phyloP scores from a whole-genome alignment of 2,329 filamentous ascomycete species.

The Nemania sp. region DNA sequence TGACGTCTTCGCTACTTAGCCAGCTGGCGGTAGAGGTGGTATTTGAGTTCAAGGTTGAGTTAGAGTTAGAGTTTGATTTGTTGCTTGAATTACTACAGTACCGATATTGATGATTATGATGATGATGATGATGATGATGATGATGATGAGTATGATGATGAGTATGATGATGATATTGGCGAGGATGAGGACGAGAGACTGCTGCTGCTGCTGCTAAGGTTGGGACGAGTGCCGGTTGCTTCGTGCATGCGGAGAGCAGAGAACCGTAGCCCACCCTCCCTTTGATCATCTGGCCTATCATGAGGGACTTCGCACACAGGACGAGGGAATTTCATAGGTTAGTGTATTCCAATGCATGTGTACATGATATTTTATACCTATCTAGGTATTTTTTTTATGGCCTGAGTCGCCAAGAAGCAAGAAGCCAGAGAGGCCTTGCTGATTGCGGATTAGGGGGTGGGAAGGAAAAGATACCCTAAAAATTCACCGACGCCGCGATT shows the following conservation, averaged over 20 bases:
- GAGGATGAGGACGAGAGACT: not conserved
- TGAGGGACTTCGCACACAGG: conserved; percentile 13
- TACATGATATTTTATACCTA: not conserved
- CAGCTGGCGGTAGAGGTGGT: not conserved
- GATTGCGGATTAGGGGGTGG: conserved; percentile 23
- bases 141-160: not conserved
- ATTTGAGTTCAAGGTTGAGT: not conserved
- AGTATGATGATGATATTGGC: not conserved
- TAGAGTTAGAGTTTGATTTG: conserved; percentile 4
- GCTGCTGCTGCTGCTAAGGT: not conserved
- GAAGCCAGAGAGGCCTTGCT: conserved; percentile 6
- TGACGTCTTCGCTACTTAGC: conserved; percentile 20
- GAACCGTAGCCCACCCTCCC: conserved; percentile 31
- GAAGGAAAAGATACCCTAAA: conserved; percentile 18
- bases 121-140: not conserved
- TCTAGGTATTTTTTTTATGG: conserved; percentile 1
- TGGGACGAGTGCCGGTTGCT: conserved; percentile 18
- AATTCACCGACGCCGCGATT: conserved; percentile 1
- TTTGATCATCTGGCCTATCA: conserved; percentile 36
- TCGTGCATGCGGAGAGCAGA: conserved; percentile 36
- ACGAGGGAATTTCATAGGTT: conserved; percentile 29
- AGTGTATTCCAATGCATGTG: conserved; percentile 22
- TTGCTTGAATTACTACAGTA: conserved; percentile 31
- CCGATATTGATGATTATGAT: conserved; percentile 8
- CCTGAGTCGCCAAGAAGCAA: conserved; percentile 18